Conservation (phyloP, 805 yeast species). For the Osmozyma mogii region DNA sequence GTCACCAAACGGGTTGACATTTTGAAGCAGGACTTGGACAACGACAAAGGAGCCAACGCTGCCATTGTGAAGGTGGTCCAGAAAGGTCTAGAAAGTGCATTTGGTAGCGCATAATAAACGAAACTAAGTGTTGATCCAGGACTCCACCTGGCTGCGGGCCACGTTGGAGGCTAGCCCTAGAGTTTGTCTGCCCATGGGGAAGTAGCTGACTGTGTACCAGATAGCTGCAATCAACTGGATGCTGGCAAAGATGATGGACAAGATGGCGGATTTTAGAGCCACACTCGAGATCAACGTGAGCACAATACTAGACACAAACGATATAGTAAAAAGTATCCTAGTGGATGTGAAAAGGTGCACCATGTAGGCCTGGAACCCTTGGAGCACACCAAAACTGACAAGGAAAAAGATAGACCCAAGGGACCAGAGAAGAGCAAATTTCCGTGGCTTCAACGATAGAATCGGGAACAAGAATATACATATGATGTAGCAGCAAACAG, state of each 20-base stretch:
- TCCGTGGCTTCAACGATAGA: constrained; percentile 34
- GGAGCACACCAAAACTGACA: constrained; percentile 39
- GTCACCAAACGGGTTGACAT: constrained; percentile 21
- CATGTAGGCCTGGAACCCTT: constrained; percentile 34
- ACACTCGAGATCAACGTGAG: constrained; percentile 33
- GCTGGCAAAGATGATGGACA: constrained; percentile 34
- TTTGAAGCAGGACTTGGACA: constrained; percentile 21
- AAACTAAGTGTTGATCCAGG: constrained; percentile 29
- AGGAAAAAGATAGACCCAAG: constrained; percentile 38
- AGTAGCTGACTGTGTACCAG: constrained; percentile 41
- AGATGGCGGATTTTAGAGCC: constrained; percentile 27
- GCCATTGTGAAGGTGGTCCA: constrained; percentile 38
- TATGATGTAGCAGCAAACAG: constrained; percentile 32
- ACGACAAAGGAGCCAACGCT: constrained; percentile 33
- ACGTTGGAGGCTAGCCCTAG: constrained; percentile 34
- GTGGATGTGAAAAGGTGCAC: constrained; percentile 36
- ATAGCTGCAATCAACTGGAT: constrained; percentile 33
- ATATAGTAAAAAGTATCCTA: constrained; percentile 30
- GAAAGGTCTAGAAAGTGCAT: constrained; percentile 27
- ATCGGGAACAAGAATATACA: constrained; percentile 38
- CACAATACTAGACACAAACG: constrained; percentile 30
- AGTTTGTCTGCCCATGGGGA: constrained; percentile 40
- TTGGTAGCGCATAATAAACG: constrained; percentile 3
- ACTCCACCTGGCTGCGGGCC: constrained; percentile 37
- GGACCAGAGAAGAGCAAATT: constrained; percentile 42